These are phyloP conservation scores for Cryptococcus neoformans DNA, from an alignment of 1,284 basidiomycete genomes.

Conservation along the genomic window DNA sequence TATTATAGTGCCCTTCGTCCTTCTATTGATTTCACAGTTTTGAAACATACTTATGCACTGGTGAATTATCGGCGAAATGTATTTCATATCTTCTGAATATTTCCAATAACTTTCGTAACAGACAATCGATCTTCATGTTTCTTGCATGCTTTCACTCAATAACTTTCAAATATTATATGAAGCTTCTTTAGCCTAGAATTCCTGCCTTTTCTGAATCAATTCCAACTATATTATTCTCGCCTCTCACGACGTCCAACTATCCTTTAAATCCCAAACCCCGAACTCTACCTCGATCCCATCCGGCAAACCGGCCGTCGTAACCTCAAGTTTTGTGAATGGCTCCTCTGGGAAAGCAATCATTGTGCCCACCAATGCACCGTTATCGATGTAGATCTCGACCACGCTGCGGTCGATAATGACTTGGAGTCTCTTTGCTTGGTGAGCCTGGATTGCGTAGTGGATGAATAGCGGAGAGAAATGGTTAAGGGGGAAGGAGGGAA, in stretches of 20 bases:
- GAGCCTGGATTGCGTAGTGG: not conserved
- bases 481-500: not conserved
- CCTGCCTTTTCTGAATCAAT: not conserved
- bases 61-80: too few species aligned
- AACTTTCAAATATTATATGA: too few species aligned
- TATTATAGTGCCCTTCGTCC: too few species aligned
- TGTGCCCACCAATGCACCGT: conserved; percentile 18
- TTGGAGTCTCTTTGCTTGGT: conserved; percentile 13
- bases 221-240: not conserved
- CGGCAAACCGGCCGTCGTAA: conserved; percentile 5
- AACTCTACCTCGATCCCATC: conserved; percentile 2
- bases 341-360: conserved; percentile 9
- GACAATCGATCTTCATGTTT: too few species aligned
- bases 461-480: too few species aligned
- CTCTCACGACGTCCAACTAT: conserved; percentile 7
- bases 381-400: conserved; percentile 42
- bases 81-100: too few species aligned
- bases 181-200: not conserved
- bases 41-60: too few species aligned
- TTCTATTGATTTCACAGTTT: too few species aligned
- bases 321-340: conserved; percentile 16
- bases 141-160: too few species aligned
- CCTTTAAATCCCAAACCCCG: conserved; percentile 6
- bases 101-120: too few species aligned
- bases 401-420: conserved; percentile 39